These are phyloP conservation scores for Trichosporon asahii DNA, from an alignment of 1,284 basidiomycete species.

Conservation along the genomic window DNA sequence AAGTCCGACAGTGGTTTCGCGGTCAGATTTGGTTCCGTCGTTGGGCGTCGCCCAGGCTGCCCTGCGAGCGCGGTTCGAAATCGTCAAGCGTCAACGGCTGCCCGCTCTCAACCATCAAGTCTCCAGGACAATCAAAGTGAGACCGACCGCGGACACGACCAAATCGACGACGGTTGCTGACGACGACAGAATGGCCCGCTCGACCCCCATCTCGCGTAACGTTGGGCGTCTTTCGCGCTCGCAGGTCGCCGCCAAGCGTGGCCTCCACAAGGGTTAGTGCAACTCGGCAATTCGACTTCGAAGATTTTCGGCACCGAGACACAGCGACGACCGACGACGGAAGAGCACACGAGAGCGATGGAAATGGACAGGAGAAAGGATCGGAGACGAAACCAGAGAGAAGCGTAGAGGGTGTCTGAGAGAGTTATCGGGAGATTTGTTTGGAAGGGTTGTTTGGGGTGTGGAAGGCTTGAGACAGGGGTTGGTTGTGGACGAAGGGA, in stretches of 20 bases:
- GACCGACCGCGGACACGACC: conserved; percentile 16
- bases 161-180: conserved; percentile 13
- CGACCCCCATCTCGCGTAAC: conserved; percentile 76
- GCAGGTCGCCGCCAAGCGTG: conserved; percentile 74
- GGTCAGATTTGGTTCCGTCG: not conserved
- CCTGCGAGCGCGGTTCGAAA: not conserved
- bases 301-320: not conserved
- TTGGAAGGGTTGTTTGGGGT: not conserved
- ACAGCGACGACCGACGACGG: not conserved
- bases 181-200: conserved; percentile 77
- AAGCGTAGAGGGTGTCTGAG: not conserved
- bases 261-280: conserved; percentile 58
- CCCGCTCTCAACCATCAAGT: conserved; percentile 24
- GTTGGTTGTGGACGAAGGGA: not conserved
- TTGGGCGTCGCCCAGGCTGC: not conserved
- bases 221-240: conserved; percentile 81
- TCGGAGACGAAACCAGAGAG: not conserved
- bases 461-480: not conserved
- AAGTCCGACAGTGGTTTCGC: not conserved
- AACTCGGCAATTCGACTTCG: conserved; percentile 11
- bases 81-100: conserved; percentile 11
- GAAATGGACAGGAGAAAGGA: not conserved
- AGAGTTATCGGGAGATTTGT: not conserved
- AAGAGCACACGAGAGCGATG: not conserved
- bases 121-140: conserved; percentile 22